Evolutionary conservation across 2,329 filamentous ascomycete species (phyloP).

Genomic region (Diaporthe sp.): DNA sequence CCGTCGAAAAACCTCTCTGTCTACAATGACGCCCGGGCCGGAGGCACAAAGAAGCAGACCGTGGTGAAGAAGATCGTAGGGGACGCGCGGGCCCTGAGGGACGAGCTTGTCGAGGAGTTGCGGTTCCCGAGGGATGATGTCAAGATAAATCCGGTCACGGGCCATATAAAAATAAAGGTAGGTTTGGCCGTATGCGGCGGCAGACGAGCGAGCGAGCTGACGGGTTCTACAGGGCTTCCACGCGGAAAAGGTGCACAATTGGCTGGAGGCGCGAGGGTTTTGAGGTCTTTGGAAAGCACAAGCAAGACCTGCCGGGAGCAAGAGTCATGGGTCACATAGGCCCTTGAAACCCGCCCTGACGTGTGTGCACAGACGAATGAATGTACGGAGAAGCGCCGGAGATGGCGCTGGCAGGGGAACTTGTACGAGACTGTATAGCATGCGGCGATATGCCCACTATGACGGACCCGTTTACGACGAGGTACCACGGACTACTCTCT

Average conservation of each 20-base stretch:
- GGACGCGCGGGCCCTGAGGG: slow-evolving; percentile 69
- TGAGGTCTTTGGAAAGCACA: neutral
- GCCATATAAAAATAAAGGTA: slow-evolving; percentile 81
- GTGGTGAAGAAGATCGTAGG: slow-evolving; percentile 84
- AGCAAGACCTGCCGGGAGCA: neutral
- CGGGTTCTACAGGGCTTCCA: slow-evolving; percentile 20
- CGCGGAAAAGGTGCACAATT: slow-evolving; percentile 33
- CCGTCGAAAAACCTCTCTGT: slow-evolving; percentile 77
- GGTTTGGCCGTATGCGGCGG: slow-evolving; percentile 32
- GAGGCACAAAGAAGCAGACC: slow-evolving; percentile 81
- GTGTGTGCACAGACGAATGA: too few species aligned
- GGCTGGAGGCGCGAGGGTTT: slow-evolving; percentile 37
- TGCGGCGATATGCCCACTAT: too few species aligned
- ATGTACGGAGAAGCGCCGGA: too few species aligned
- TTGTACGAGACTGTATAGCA: too few species aligned
- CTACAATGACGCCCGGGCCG: slow-evolving; percentile 78
- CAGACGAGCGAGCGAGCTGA: neutral
- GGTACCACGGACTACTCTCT: too few species aligned
- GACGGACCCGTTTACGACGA: too few species aligned
- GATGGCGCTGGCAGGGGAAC: too few species aligned
- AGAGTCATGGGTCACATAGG: too few species aligned
- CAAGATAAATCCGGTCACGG: slow-evolving; percentile 68
- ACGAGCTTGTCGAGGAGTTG: slow-evolving; percentile 71
- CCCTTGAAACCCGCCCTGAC: too few species aligned
- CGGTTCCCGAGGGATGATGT: slow-evolving; percentile 65